Evolutionary conservation across 2,329 filamentous ascomycete species (phyloP), one percentile per base, ranked within the genome.

Genomic region (Hortaea sp.): DNA sequence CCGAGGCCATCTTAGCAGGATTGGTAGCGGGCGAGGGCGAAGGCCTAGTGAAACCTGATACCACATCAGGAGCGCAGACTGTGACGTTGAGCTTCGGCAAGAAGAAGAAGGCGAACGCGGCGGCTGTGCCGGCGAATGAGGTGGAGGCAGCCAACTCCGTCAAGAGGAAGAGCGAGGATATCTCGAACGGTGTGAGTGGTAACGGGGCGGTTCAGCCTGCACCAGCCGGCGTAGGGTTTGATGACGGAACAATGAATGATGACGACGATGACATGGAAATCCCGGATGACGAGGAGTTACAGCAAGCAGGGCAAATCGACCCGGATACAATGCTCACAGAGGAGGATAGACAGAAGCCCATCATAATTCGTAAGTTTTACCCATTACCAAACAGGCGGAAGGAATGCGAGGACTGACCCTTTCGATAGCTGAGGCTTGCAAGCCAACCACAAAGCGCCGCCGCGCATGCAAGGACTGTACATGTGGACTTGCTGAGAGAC

Each of bases 381-480:
- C 13, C 27, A 35, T 10, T 28, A 42, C 40, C 35, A 13, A 20
- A 20, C 20, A 20, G 20, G 20, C 20, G 20, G 20, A 4, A 20
- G 20, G 20, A 20, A 20, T 42, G 35, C 32, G 32, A 9, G 9
- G 9, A 35, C 68, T 61, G 49, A 55, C 48, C 44, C 12, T 40
- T 37, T 32, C 11, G 28, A 12, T 53, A 86, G 89, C 92, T 44
- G 78, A 83, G 28, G 87, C 94, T 63, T 98, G 92, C 66, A 80
- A 82, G 49, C 89, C 90, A 41, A 87, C 92, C 39, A 88, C 86
- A 48, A 94, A 94, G 72, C 82, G 90, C 57, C 84, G 90, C 46
- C 82, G 89, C 51, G 88, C 92, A 48, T 98, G 92, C 75, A 97
- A 98, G 70, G 92, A 98, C 72, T 98, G 92, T 73, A 90, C 86